Conservation (phyloP, 108 stramenopile species). For the Nitzschia inconspicua region DNA sequence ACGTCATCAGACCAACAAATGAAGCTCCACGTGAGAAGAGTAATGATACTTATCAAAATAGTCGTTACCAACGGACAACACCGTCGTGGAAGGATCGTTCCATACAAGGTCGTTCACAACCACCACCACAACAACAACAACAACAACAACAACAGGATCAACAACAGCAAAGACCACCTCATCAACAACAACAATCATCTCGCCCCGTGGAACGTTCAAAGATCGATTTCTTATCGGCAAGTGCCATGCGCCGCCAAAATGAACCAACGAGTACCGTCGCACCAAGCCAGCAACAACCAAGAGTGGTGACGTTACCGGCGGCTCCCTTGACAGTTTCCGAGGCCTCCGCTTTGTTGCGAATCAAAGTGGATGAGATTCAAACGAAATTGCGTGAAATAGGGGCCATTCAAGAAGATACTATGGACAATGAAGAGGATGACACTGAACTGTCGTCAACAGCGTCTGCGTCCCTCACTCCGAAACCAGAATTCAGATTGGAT, state of each 20-base stretch:
- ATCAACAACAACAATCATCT: background rate
- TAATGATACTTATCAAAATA: no score
- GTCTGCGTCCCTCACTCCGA: background rate
- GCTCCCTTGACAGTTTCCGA: conserved; percentile 4
- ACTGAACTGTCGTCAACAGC: background rate
- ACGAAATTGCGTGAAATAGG: conserved; percentile 12
- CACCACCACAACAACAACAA: background rate
- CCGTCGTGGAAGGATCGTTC: no score
- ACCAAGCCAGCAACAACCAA: background rate
- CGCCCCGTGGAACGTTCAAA: background rate
- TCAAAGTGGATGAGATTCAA: conserved; percentile 26
- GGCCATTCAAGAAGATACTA: background rate
- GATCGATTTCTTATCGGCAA: no score
- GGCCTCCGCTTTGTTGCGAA: conserved; percentile 20
- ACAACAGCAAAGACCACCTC: background rate
- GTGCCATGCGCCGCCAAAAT: no score
- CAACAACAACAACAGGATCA: background rate
- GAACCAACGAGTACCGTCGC: background rate
- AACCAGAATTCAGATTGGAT: conserved; percentile 19
- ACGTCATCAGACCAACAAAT: no score
- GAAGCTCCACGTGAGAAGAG: no score
- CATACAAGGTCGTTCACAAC: no score
- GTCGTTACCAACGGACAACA: no score
- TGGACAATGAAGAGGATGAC: background rate
- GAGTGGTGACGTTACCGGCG: conserved; percentile 14